Evolutionary conservation across 192 early-diverging fungal species (phyloP), one percentile per base, ranked within the genome.

Genomic region (Coemansia sp.): DNA sequence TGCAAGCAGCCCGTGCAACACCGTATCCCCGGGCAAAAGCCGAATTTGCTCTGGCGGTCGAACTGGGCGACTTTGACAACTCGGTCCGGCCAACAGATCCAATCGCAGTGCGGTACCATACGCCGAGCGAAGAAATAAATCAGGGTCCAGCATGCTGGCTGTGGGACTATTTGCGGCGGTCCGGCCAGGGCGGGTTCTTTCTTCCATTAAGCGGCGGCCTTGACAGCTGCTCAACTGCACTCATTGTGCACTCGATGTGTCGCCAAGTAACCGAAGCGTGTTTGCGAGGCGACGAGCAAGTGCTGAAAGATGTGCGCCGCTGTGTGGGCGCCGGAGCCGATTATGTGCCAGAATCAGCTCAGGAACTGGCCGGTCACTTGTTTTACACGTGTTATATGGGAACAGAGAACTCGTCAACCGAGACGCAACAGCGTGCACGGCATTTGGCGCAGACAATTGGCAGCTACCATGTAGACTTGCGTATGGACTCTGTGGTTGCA

Each of bases 341-440:
- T 4, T 95, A 91, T 54, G 58, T 92, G 49, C 97, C 97, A 0
- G 68, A 55, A 0, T 85, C 88, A 57, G 86, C 97, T 11, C 83
- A 85, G 59, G 96, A 98, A 53, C 87, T 99, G 57, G 89, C 92
- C 23, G 84, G 84, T 26, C 87, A 84, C 8, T 83, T 98, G 26
- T 96, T 99, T 68, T 90, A 95, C 64, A 98, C 97, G 0, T 90
- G 92, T 70, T 99, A 94, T 54, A 96, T 99, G 96, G 95, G 95
- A 5, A 94, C 97, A 2, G 65, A 69, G 21, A 96, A 99, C 77
- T 99, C 97, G 11, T 89, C 88, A 12, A 53, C 61, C 8, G 96
- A 98, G 38, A 99, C 97, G 0, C 85, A 91, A 3, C 38, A 65
- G 5, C 84, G 97, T n/a, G 94, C 96, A 4, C 86, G 83, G 50